Base-by-base conservation (phyloP, 129 eudicot genomes). In the Solidago caesia region DNA sequence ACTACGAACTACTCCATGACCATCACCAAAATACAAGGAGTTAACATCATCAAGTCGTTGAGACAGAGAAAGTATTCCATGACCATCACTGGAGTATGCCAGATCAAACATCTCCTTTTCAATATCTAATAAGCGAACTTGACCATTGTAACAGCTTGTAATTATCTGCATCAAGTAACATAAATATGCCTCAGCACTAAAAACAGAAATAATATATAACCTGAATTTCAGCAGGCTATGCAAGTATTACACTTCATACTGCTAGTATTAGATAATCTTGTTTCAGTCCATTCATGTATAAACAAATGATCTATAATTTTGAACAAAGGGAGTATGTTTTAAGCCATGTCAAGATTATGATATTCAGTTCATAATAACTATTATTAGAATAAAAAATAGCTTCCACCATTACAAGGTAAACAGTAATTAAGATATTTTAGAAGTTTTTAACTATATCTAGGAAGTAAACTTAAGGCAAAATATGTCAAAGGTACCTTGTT, bases 111-210 rank as follows among this genome's bases (percentile, higher is more conserved):
- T 72, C 83, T 87, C 90, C 52, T 86, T 91, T 81, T 91, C 89
- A 33, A 95, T 68, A 58, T 95, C 96, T 92, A 95, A 85, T 77
- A 83, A 63, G 6, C 97, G 88, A 29, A 95, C 67, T 46, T 79
- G 79, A 53, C 99, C 99, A 68, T 85, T 90, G 77, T 89, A 89
- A 77, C 92, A 85, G 72, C 92, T 85, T 43, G 89, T 87, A 69
- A 76, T 79, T 70, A 95, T 73, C 99, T 95, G 90, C 84, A 74
- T 41, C 55, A 74, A 57, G 70, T 57, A 13, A 79, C 53, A 62
- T 56, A 15, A 42, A 26, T 46, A 61, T 78, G 48, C 58, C 13
- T 66, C 27, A 44, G 10, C 7, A 4, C 47, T 44, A 45, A 43
- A 27, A 56, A 49, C 42, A 15, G 29, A 55, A 33, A 59, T 0